Evolutionary conservation across 176 grass and related monocot genomes (phyloP).

Genomic region (Neostapfia colusana): DNA sequence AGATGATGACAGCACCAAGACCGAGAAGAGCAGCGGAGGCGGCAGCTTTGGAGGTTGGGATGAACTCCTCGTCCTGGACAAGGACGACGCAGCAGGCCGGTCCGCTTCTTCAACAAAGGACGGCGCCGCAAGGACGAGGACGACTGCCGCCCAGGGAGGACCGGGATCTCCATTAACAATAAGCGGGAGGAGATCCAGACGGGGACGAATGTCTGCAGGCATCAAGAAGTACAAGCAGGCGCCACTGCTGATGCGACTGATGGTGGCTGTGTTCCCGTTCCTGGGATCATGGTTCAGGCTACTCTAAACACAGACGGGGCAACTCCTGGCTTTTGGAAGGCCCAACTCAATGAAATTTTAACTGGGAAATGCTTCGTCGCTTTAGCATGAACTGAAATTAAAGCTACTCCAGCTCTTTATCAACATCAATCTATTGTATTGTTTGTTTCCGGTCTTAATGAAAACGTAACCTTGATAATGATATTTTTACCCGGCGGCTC

Average conservation of each 20-base stretch:
- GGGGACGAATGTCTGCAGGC: constrained; percentile 40
- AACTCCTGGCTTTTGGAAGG: no score
- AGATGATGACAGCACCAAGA: neutral
- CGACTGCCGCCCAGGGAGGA: neutral
- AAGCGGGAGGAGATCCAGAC: constrained; percentile 16
- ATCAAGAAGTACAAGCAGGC: constrained; percentile 59
- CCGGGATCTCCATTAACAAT: neutral
- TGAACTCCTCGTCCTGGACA: constrained; percentile 35
- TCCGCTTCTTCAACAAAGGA: no score
- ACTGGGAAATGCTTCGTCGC: no score
- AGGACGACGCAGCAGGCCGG: neutral
- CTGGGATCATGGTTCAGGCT: constrained; percentile 85
- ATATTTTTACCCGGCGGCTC: no score
- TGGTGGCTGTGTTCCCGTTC: constrained; percentile 87
- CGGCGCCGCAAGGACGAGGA: neutral
- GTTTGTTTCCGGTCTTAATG: no score
- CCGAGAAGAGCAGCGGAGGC: neutral
- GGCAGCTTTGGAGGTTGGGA: constrained; percentile 82
- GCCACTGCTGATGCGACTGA: constrained; percentile 67
- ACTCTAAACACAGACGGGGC: constrained; percentile 48
- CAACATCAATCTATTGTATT: no score
- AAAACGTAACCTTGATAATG: no score
- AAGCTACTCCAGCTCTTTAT: no score
- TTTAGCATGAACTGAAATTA: no score
- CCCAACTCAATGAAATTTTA: no score